Evolutionary conservation across 116 monocot species (phyloP).

Genomic region (Dioscorea cayenensis): DNA sequence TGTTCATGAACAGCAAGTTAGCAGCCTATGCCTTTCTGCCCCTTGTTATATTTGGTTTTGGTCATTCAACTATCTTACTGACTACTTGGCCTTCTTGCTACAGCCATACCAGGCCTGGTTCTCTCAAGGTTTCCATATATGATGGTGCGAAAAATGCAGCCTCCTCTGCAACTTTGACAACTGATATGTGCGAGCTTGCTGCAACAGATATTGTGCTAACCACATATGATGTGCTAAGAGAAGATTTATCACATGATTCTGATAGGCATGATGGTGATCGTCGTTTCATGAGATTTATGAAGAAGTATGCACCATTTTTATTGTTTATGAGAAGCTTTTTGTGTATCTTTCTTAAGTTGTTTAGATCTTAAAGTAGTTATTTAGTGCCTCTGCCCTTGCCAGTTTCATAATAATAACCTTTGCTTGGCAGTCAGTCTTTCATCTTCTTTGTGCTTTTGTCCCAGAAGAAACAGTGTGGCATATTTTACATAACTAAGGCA

Average conservation of each 20-base stretch:
- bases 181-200: conserved; percentile 35
- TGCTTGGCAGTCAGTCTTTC: too few relatives aligned
- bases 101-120: conserved; percentile 85
- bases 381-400: too few relatives aligned
- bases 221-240: conserved; percentile 91
- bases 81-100: conserved; percentile 2
- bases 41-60: background rate
- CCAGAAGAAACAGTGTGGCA: too few relatives aligned
- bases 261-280: conserved; percentile 90
- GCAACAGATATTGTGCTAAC: conserved; percentile 87
- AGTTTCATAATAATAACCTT: too few relatives aligned
- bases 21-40: too few relatives aligned
- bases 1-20: too few relatives aligned
- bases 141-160: conserved; percentile 77
- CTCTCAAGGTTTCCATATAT: conserved; percentile 76
- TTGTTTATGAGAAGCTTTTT: background rate
- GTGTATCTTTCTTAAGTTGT: background rate
- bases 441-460: too few relatives aligned
- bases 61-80: background rate
- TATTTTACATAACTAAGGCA: too few relatives aligned
- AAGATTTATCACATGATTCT: conserved; percentile 97
- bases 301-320: conserved; percentile 38
- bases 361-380: too few relatives aligned
- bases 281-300: conserved; percentile 80
- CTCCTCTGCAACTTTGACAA: conserved; percentile 22